These are phyloP conservation scores for Septoria linicola DNA, from an alignment of 2,329 filamentous ascomycete genomes.

Conservation along the genomic window DNA sequence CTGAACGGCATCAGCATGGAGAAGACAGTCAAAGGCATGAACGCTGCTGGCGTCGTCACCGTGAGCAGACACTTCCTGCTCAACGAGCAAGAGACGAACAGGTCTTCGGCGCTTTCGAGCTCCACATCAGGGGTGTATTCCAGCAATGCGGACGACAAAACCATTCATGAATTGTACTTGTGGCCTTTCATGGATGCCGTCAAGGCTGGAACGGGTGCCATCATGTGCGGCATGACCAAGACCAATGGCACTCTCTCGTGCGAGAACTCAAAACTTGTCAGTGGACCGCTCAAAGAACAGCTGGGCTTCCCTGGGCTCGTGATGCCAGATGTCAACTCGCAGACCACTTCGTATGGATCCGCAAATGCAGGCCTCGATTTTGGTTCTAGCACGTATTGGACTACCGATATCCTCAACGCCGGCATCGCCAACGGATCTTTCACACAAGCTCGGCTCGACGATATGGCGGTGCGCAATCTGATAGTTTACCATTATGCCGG, in stretches of 20 bases:
- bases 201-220: constrained; percentile 50
- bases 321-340: constrained; percentile 52
- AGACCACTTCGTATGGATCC: constrained; percentile 29
- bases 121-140: constrained; percentile 38
- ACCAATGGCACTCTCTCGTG: constrained; percentile 44
- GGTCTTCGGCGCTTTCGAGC: constrained; percentile 47
- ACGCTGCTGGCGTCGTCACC: constrained; percentile 64
- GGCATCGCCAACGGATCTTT: constrained; percentile 38
- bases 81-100: constrained; percentile 65
- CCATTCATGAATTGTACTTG: constrained; percentile 47
- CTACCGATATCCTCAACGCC: constrained; percentile 27
- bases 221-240: constrained; percentile 47
- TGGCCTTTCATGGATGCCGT: constrained; percentile 53
- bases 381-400: constrained; percentile 31
- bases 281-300: constrained; percentile 65
- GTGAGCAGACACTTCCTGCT: constrained; percentile 72
- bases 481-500: constrained; percentile 24
- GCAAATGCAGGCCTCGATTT: constrained; percentile 35
- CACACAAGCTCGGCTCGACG: constrained; percentile 34
- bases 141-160: constrained; percentile 62
- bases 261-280: constrained; percentile 61
- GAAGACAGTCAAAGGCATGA: constrained; percentile 71
- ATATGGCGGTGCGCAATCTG: constrained; percentile 37
- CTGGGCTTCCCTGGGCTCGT: constrained; percentile 39
- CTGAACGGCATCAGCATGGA: constrained; percentile 70